These are phyloP conservation scores for Phlebiopsis gigantea DNA, from an alignment of 768 basidiomycete species.

Conservation along the genomic window DNA sequence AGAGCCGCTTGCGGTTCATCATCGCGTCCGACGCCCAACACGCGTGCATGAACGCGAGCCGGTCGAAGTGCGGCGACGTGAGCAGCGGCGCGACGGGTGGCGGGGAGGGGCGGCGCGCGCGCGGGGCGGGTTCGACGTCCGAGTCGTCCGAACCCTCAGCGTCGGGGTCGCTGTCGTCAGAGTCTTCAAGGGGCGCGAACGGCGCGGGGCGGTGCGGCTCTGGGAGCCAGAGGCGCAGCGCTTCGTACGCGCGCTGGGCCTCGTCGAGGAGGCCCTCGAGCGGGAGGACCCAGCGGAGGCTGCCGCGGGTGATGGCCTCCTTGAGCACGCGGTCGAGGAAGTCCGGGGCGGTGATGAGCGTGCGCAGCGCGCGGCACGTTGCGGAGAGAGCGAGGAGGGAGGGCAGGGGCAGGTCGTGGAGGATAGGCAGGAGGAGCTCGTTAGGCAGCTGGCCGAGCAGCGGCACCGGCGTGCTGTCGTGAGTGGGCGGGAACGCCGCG, in stretches of 20 bases:
- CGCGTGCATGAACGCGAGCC: slow-evolving; percentile 2
- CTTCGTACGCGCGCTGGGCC: not conserved
- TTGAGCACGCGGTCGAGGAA: slow-evolving; percentile 4
- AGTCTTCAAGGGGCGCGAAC: not conserved
- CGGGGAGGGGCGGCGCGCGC: not conserved
- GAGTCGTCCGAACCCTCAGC: not conserved
- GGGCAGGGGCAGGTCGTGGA: slow-evolving; percentile 1
- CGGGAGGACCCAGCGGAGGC: slow-evolving; percentile 6
- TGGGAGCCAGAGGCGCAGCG: slow-evolving; percentile 4
- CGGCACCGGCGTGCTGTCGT: not conserved
- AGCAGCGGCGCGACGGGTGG: not conserved
- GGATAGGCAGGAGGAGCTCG: slow-evolving; percentile 7
- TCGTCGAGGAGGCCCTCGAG: not conserved
- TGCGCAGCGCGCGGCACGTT: slow-evolving; percentile 2
- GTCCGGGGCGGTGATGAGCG: not conserved
- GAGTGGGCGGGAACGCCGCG: not conserved
- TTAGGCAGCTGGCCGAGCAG: slow-evolving; percentile 2
- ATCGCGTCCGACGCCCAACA: slow-evolving; percentile 10
- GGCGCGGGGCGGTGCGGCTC: not conserved
- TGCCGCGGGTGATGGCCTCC: slow-evolving; percentile 6
- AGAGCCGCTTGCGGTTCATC: slow-evolving; percentile 9
- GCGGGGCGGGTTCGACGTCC: not conserved
- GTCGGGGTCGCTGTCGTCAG: not conserved
- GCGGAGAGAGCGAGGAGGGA: not conserved
- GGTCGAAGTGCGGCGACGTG: slow-evolving; percentile 4